These are phyloP conservation scores for Alternaria sp. DNA, from an alignment of 2,329 filamentous ascomycete species.

Conservation along the genomic window DNA sequence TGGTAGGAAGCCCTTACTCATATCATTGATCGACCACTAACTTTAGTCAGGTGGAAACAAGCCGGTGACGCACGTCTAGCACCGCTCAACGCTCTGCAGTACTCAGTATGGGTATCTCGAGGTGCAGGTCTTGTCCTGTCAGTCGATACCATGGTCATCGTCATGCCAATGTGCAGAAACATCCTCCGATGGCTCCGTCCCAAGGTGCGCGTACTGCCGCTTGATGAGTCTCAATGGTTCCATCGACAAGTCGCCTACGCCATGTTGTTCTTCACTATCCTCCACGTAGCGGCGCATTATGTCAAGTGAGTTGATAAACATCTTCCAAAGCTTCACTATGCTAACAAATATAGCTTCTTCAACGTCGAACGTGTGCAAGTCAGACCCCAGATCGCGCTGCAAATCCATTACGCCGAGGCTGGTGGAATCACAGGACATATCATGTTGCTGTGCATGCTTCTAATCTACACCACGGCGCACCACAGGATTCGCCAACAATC, in stretches of 20 bases:
- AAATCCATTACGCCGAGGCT: constrained; percentile 90
- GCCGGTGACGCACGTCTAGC: constrained; percentile 69
- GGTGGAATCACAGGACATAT: constrained; percentile 95
- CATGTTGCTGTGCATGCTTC: constrained; percentile 98
- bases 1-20: constrained; percentile 66
- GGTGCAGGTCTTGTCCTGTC: constrained; percentile 87
- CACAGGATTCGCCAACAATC: constrained; percentile 93
- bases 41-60: constrained; percentile 75
- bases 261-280: constrained; percentile 78
- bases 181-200: constrained; percentile 83
- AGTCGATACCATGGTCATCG: constrained; percentile 83
- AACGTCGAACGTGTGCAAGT: constrained; percentile 89
- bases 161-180: constrained; percentile 94
- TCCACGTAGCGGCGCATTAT: constrained; percentile 84
- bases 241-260: constrained; percentile 93
- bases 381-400: constrained; percentile 76
- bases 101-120: constrained; percentile 94
- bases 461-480: constrained; percentile 97
- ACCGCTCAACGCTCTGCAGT: constrained; percentile 79
- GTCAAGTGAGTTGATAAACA: constrained; percentile 72
- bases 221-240: constrained; percentile 98
- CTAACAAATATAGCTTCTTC: constrained; percentile 72
- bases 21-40: constrained; percentile 17
- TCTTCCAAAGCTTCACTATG: neutral
- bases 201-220: constrained; percentile 83